These are phyloP conservation scores for Chionographis japonica DNA, from an alignment of 106 monocot genomes.

Conservation along the genomic window DNA sequence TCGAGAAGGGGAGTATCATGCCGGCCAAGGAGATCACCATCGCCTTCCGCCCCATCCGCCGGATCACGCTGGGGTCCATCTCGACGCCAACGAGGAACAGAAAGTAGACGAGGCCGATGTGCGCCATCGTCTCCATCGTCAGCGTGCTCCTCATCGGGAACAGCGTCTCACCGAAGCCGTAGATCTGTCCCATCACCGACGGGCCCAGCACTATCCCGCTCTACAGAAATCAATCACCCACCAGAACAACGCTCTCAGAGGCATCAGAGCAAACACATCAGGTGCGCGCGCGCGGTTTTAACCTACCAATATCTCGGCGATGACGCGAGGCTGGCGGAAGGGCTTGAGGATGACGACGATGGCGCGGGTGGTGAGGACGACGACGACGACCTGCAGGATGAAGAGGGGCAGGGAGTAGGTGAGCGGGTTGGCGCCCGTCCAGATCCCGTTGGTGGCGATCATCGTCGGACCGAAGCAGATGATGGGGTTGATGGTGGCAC, in stretches of 20 bases:
- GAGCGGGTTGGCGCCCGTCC: conserved; percentile 18
- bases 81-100: conserved; percentile 33
- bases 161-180: background rate
- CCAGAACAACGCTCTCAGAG: no score
- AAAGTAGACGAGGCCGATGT: conserved; percentile 30
- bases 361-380: conserved; percentile 13
- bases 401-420: conserved; percentile 21
- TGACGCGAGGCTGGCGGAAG: conserved; percentile 22
- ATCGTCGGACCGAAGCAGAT: conserved; percentile 19
- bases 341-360: conserved; percentile 4
- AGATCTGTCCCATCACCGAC: background rate
- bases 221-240: background rate
- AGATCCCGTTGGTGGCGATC: conserved; percentile 25
- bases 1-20: conserved; percentile 19
- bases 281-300: background rate
- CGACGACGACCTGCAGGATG: conserved; percentile 20
- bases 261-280: no score
- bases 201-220: background rate
- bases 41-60: conserved; percentile 18
- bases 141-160: conserved; percentile 7
- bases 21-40: conserved; percentile 10
- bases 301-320: conserved; percentile 19
- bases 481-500: background rate
- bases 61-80: conserved; percentile 18
- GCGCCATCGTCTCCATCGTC: conserved; percentile 22